These are phyloP conservation scores for Trichoderma cornu-damae DNA, from an alignment of 2,329 filamentous ascomycete species.

Conservation along the genomic window DNA sequence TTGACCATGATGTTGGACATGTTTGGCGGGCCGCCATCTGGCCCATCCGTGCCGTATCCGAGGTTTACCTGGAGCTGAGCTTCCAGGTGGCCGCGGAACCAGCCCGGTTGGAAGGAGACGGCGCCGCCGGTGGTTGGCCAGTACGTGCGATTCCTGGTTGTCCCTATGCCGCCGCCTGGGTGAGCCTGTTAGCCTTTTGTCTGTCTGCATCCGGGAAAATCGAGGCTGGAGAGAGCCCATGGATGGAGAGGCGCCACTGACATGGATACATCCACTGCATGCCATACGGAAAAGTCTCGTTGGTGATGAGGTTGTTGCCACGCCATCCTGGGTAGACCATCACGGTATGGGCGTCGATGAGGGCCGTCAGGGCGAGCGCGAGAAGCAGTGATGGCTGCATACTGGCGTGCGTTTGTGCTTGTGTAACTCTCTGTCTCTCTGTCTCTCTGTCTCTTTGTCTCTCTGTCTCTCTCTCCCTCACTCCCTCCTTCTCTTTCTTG, in stretches of 20 bases:
- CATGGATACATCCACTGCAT: conserved; percentile 97
- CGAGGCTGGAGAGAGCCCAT: too few species aligned
- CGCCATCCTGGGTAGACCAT: conserved; percentile 82
- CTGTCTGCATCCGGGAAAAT: too few species aligned
- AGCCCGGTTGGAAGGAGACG: conserved; percentile 86
- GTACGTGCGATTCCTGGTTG: conserved; percentile 77
- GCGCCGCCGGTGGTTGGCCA: conserved; percentile 88
- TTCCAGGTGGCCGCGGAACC: conserved; percentile 83
- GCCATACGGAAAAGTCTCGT: conserved; percentile 74
- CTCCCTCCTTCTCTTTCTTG: background rate
- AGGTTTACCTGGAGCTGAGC: conserved; percentile 89
- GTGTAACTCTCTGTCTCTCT: background rate
- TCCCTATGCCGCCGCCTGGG: conserved; percentile 77
- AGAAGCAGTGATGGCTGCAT: conserved; percentile 45
- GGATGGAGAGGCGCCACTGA: conserved; percentile 43
- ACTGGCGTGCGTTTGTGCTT: conserved; percentile 21
- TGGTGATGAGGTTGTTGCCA: conserved; percentile 79
- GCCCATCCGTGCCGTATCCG: conserved; percentile 68
- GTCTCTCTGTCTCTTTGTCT: background rate
- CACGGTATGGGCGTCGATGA: conserved; percentile 67
- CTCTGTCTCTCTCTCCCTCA: background rate
- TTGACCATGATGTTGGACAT: conserved; percentile 80
- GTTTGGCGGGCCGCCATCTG: conserved; percentile 65
- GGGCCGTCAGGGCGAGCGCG: conserved; percentile 41
- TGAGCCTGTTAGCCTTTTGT: conserved; percentile 5